These are phyloP conservation scores for Bidens hawaiensis DNA, from an alignment of 140 eudicot species.

Conservation along the genomic window DNA sequence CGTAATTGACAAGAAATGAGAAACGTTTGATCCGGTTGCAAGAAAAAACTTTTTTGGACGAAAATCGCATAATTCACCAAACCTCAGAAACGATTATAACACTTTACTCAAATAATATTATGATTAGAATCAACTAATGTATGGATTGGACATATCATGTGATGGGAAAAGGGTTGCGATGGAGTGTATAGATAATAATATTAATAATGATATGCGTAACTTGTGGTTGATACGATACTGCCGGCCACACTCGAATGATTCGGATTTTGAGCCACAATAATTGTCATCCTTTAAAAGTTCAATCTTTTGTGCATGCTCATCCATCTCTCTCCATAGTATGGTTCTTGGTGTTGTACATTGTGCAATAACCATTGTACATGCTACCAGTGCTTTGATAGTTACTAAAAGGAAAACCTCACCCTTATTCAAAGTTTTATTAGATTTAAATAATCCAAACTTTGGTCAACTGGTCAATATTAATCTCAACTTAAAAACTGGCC, in stretches of 20 bases:
- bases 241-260: not conserved
- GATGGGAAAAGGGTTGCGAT: conserved; percentile 1
- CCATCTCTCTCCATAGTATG: not conserved
- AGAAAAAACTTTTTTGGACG: too few species aligned
- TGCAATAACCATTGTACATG: not conserved
- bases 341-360: not conserved
- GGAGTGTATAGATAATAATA: not conserved
- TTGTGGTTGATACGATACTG: conserved; percentile 5
- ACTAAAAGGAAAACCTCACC: too few species aligned
- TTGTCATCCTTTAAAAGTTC: not conserved
- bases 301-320: conserved; percentile 6
- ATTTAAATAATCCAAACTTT: too few species aligned
- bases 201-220: not conserved
- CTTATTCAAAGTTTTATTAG: too few species aligned
- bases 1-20: too few species aligned
- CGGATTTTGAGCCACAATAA: not conserved
- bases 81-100: too few species aligned
- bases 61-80: too few species aligned
- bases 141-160: conserved; percentile 2
- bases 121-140: not conserved
- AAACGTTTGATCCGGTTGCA: too few species aligned
- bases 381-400: not conserved
- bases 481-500: too few species aligned
- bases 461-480: too few species aligned
- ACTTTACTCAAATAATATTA: not conserved